Base-by-base conservation (phyloP, 176 grass and related monocot species). In the Ampelocalamus luodianensis region DNA sequence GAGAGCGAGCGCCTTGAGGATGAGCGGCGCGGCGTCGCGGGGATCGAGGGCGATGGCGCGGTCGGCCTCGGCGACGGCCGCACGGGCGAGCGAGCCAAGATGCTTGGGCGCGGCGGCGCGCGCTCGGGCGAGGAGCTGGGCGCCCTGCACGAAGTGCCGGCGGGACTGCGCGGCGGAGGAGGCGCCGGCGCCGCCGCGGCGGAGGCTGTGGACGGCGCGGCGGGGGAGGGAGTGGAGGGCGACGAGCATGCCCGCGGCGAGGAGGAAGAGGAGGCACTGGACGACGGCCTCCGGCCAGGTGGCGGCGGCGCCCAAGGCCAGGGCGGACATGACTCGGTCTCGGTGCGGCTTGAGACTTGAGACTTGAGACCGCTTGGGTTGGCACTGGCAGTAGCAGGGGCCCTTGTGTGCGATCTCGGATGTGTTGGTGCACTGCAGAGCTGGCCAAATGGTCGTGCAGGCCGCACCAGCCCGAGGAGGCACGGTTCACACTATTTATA, bases 1-100 rank as follows among this genome's bases (percentile, higher is more conserved):
- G 59, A 98, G 87, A 37, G 93, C 90, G 38, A 98, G 89, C 23
- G 91, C 96, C 79, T 90, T 95, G 77, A 98, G 96, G 87, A 98
- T 92, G 80, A 93, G 85, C 56, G 85, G 89, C 3, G 93, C 93
- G 0, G 93, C 91, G 77, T 98, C 87, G 32, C 91, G 89, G 14
- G 91, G 91, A 62, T 92, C 89, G 72, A 95, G 93, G 40, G 87
- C 83, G 89, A 95, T 95, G 75, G 93, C 93, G 51, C 23, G 89
- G 55, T 98, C 93, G 20, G 93, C 91, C 79, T 98, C 88, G 44
- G 87, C 82, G 60, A 89, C 80, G 49, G 95, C 92, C 6, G 91
- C 90, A 44, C 88, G 84, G 58, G 73, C 74, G 46, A 83, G 87
- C 24, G 79, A 48, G 63, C 74, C 46, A 1, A 69, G 68, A 37